Evolutionary conservation across 306 rosid species (phyloP), one percentile per base, ranked within the genome.

Genomic region (Vigna radiata): DNA sequence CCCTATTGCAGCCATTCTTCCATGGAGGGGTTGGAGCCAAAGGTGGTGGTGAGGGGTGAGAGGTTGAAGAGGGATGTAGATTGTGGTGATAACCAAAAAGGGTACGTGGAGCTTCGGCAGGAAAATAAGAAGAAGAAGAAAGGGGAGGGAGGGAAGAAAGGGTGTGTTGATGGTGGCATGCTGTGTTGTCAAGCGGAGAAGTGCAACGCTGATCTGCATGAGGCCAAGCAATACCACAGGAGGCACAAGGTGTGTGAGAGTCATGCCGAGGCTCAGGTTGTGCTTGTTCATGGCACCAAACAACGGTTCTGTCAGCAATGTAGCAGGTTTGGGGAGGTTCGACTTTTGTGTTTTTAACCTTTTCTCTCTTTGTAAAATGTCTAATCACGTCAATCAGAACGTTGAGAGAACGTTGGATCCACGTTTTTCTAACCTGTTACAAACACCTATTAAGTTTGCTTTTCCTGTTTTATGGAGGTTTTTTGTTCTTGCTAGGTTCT

Each of bases 281-380:
- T 87, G 60, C 72, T 89, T 64, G 89, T 91, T 18, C 72, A 44
- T 11, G 96, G 96, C 49, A 60, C 70, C 0, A 67, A 83, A 49
- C 91, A 89, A 60, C 86, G 96, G 46, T 91, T 91, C 76, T 91
- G 94, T 77, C 94, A 91, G 77, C 97, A 91, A 89, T 91, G 97
- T 78, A 91, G 94, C 97, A 89, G 97, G 97, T 91, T 68, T 37
- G 78, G 53, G 65, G 37, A 50, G 78, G 37, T 58, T 72, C 56
- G 37, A n/a, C 18, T 52, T 39, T 52, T 12, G n/a, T 37, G 12
- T 13, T 16, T 63, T 29, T 53, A 25, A 23, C 68, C 16, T 55
- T 36, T 14, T 14, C 14, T 0, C 6, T 0, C 13, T 39, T 21
- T 10, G 1, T 50, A 39, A 8, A 39, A 8, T 7, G 9, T 39